Evolutionary conservation across 176 grass and related monocot genomes (phyloP), one percentile per base, ranked within the genome.

Genomic region (Carex scoparia): DNA sequence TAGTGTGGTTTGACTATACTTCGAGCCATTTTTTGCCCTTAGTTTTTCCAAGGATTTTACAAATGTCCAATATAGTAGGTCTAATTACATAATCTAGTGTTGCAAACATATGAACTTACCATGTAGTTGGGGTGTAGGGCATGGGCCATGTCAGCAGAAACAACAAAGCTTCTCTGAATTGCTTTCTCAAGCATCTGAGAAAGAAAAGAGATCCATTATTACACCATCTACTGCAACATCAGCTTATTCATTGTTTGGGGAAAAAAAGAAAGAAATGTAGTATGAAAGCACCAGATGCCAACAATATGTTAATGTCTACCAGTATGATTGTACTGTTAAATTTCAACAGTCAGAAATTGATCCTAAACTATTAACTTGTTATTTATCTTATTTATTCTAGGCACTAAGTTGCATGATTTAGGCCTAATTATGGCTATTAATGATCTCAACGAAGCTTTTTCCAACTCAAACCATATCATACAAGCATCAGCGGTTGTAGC

Each of bases 121-220:
- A 92, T 91, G 83, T 94, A 94, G 87, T 98, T 98, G 51, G 96
- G 96, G 58, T 98, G 96, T 51, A 98, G 87, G 37, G 92, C 96
- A 84, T 98, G 96, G 18, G 96, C 96, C 96, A 98, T 98, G 72
- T 98, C 96, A 31, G 96, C 96, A 64, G 96, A 98, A 73, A 98
- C 96, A 60, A 98, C 80, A 57, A 98, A 98, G 80, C 96, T 98
- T 86, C 87, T 94, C 65, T 95, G 96, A 61, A 98, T 90, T 85
- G 91, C 88, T 79, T 90, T 95, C 30, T 98, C 93, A 76, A 95
- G 86, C 69, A 94, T 79, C 91, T 94, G 85, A 66, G 86, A 89
- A 76, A 60, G 61, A 65, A 97, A 87, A 90, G 33, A 63, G 35
- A 35, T 82, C 81, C 55, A 79, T 49, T 56, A 16, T 42, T 56